Percentiles rank a stretch among this genome's conserved stretches.
These are phyloP conservation scores for Podospora pseudocomata DNA, from an alignment of 495 filamentous ascomycete genomes.

Conservation along the genomic window DNA sequence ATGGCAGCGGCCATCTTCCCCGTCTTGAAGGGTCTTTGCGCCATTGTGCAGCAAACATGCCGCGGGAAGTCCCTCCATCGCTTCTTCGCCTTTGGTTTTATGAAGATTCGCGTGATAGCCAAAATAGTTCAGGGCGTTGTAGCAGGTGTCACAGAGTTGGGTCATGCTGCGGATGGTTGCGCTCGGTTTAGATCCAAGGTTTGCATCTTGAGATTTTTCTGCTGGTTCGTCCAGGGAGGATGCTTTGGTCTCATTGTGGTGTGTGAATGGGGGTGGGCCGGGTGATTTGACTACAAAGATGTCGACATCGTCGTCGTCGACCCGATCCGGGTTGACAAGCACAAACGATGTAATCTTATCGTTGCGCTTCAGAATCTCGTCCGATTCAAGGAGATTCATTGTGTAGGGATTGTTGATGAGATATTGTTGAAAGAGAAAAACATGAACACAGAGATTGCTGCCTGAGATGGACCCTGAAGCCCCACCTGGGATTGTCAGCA, in stretches of 20 bases:
- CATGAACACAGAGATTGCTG: background rate
- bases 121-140: background rate
- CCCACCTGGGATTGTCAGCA: background rate
- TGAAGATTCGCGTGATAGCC: background rate
- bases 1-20: background rate
- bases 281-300: background rate
- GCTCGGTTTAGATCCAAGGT: background rate
- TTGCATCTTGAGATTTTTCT: too few species aligned
- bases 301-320: background rate
- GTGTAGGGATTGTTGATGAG: background rate
- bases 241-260: background rate
- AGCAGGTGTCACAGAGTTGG: background rate
- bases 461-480: too few species aligned
- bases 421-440: background rate
- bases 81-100: background rate
- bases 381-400: background rate
- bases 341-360: background rate
- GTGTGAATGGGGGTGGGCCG: too few species aligned
- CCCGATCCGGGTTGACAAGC: background rate
- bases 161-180: background rate
- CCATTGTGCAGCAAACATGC: background rate
- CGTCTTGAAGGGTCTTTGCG: background rate
- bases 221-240: background rate
- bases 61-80: background rate
- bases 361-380: background rate